Base-by-base conservation (phyloP, 2,329 filamentous ascomycete genomes). In the Clonostachys chloroleuca region DNA sequence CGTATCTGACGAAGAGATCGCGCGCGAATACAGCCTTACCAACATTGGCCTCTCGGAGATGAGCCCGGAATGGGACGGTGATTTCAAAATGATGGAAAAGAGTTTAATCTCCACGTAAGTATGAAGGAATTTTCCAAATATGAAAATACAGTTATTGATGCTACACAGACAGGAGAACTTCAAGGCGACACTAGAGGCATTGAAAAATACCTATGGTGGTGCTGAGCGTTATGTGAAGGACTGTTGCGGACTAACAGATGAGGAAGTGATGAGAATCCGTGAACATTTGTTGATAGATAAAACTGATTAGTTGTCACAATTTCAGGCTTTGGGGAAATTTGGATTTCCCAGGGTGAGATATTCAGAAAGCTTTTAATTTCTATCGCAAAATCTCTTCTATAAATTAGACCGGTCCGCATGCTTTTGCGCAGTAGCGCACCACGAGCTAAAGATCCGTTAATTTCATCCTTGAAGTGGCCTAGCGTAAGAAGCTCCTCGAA, bases 21-120 rank as follows among this genome's bases (percentile, higher is more conserved):
- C 84, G 0, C 64, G 75, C 10, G 87, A 91, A 61, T 92, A 91
- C 60, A 69, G 75, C n/a, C 68, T 89, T 10, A 89, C 84, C 0
- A 81, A 87, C 44, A 54, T 71, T 2, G 86, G 86, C 0, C 66
- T 89, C 8, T 68, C 69, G 5, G 58, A 72, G 35, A 66, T 70
- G 46, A 72, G 77, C 43, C 75, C 75, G 0, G 69, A 72, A 9
- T 63, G 85, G 47, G 62, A 62, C 44, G 73, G 68, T 5, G 68
- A 81, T 37, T 59, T 61, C 6, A 64, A 59, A 35, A 68, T 65
- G n/a, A 74, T 72, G 3, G 63, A 63, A 56, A 61, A 68, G 17
- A 72, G 76, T 69, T 61, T 77, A 16, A 63, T 69, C 33, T 66
- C 74, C 6, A 65, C 59, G 67, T 72, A 58, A 46, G 69, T 54